phyloP scores from a whole-genome alignment of 2,329 filamentous ascomycete species.

The Annulohypoxylon truncatum region DNA sequence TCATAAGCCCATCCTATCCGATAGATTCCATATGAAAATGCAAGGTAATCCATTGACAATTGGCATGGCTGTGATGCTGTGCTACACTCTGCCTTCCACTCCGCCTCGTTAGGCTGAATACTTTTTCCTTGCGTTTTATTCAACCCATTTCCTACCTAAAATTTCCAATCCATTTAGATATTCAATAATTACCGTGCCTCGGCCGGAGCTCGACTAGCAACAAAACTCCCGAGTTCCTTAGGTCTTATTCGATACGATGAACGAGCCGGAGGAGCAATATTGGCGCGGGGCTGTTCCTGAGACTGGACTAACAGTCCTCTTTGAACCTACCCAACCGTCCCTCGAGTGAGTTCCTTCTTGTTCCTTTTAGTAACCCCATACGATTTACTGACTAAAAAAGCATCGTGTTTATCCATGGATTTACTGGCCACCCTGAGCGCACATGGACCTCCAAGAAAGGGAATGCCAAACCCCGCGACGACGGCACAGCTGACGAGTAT shows the following conservation, averaged over 20 bases:
- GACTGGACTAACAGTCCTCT: not conserved
- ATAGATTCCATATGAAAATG: too few species aligned
- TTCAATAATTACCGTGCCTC: too few species aligned
- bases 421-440: not conserved
- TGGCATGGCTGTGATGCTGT: too few species aligned
- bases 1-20: too few species aligned
- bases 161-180: too few species aligned
- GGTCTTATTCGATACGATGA: not conserved
- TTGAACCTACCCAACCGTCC: not conserved
- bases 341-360: not conserved
- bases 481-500: not conserved
- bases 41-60: too few species aligned
- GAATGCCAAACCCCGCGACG: not conserved
- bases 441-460: not conserved
- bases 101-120: too few species aligned
- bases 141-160: too few species aligned
- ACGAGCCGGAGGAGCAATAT: not conserved
- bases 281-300: not conserved
- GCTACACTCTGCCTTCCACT: too few species aligned
- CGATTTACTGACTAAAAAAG: not conserved
- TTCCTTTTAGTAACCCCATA: not conserved
- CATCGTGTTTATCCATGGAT: not conserved
- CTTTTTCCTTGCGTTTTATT: too few species aligned
- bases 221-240: not conserved
- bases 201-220: too few species aligned